Percentiles rank a stretch among this genome's conserved stretches.
Evolutionary conservation across 2,329 filamentous ascomycete genomes (phyloP).

Genomic region (Domatiomyces globalis): DNA sequence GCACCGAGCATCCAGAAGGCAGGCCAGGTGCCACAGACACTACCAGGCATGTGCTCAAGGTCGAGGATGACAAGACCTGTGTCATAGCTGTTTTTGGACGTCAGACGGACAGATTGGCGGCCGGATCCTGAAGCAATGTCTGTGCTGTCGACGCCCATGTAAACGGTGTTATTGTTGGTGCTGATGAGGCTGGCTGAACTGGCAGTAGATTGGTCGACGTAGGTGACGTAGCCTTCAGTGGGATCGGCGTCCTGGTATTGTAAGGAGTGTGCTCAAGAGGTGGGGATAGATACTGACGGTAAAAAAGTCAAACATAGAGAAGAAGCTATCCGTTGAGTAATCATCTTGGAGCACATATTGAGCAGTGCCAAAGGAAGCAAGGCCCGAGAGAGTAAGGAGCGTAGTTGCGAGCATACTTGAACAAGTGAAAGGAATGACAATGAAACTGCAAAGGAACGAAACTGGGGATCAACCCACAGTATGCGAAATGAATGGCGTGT

Average conservation of each 20-base stretch:
- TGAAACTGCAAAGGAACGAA: neutral
- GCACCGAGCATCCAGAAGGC: constrained; percentile 50
- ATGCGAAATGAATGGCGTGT: neutral
- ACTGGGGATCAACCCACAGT: neutral
- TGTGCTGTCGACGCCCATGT: constrained; percentile 54
- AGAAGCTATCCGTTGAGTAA: constrained; percentile 35
- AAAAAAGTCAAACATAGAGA: constrained; percentile 40
- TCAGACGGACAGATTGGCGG: constrained; percentile 56
- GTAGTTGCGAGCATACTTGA: constrained; percentile 14
- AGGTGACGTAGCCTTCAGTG: constrained; percentile 61
- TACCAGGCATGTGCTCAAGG: constrained; percentile 57
- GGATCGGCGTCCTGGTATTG: constrained; percentile 42
- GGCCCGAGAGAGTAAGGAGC: constrained; percentile 13
- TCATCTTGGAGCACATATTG: constrained; percentile 34
- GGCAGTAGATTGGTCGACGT: constrained; percentile 47
- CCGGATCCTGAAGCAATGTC: constrained; percentile 44
- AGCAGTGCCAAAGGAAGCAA: constrained; percentile 21
- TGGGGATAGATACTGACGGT: constrained; percentile 24
- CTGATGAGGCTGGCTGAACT: constrained; percentile 44
- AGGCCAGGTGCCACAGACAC: constrained; percentile 59
- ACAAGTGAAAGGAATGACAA: neutral
- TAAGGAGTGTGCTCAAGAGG: neutral
- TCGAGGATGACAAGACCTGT: constrained; percentile 59
- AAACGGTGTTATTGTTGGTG: constrained; percentile 42
- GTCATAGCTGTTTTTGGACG: constrained; percentile 49